Evolutionary conservation across 1,284 basidiomycete genomes (phyloP).

Genomic region (Dichomitus squalens): DNA sequence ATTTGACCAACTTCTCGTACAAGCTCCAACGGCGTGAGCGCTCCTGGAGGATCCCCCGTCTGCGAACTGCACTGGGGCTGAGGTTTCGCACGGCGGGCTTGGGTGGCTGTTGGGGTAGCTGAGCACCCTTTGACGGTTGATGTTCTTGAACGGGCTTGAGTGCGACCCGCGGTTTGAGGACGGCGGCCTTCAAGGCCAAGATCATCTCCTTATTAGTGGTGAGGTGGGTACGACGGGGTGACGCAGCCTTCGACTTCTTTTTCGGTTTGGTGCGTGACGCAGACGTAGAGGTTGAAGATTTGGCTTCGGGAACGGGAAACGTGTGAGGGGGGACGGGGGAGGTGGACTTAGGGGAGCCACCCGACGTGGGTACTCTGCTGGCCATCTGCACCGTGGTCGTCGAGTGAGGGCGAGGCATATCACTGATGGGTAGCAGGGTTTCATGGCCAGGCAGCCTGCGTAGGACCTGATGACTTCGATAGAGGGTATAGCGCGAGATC

Average conservation of each 20-base stretch:
- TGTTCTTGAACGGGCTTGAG: neutral
- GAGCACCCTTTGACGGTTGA: neutral
- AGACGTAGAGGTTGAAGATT: neutral
- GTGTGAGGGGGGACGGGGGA: neutral
- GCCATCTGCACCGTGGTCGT: constrained; percentile 12
- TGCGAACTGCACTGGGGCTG: neutral
- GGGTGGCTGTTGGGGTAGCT: neutral
- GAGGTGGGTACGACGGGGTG: neutral
- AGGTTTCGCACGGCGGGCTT: neutral
- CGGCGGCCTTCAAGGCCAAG: neutral
- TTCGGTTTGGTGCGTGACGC: neutral
- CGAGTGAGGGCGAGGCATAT: constrained; percentile 10
- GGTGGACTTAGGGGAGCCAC: neutral
- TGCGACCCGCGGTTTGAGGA: neutral
- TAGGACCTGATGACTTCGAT: constrained; percentile 20
- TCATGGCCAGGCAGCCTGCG: constrained; percentile 22
- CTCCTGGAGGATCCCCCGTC: constrained; percentile 7
- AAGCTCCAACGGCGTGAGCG: constrained; percentile 3
- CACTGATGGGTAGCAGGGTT: constrained; percentile 4
- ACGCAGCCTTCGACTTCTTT: neutral
- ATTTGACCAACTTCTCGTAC: constrained; percentile 35
- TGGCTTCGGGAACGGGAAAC: neutral
- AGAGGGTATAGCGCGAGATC: constrained; percentile 26
- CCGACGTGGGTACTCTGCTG: neutral
- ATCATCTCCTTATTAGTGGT: neutral